These are phyloP conservation scores for Sambucus nigra DNA, from an alignment of 129 eudicot genomes.

Conservation along the genomic window DNA sequence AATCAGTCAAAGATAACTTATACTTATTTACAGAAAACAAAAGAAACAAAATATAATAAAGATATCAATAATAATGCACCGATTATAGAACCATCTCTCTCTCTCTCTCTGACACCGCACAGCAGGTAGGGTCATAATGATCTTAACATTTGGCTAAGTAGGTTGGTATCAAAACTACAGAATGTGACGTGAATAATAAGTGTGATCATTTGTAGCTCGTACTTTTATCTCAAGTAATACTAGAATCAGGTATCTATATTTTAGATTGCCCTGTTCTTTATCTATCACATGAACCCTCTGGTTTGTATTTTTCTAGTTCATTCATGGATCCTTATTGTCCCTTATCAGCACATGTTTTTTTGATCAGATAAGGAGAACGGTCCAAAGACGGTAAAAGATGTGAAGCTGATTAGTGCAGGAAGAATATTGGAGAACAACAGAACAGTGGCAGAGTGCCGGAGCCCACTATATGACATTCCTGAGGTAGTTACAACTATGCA, in stretches of 20 bases:
- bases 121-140: too few relatives aligned
- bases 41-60: too few relatives aligned
- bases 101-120: too few relatives aligned
- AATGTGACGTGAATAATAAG: too few relatives aligned
- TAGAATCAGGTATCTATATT: neutral
- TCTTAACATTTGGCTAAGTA: too few relatives aligned
- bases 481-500: slow-evolving; percentile 89
- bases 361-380: slow-evolving; percentile 61
- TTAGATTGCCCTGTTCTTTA: neutral
- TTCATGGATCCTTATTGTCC: neutral
- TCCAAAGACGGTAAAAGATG: slow-evolving; percentile 70
- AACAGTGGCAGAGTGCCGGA: slow-evolving; percentile 78
- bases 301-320: neutral
- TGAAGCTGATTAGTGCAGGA: slow-evolving; percentile 71
- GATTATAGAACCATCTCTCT: too few relatives aligned
- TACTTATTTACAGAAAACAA: too few relatives aligned
- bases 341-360: slow-evolving; percentile 7
- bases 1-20: too few relatives aligned
- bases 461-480: slow-evolving; percentile 66
- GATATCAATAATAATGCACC: too few relatives aligned
- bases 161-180: too few relatives aligned
- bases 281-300: neutral
- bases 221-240: too few relatives aligned
- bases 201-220: too few relatives aligned
- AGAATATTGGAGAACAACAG: slow-evolving; percentile 77